Evolutionary conservation across 2,329 filamentous ascomycete genomes (phyloP), one percentile per base, ranked within the genome.

Genomic region (Didymosphaeria variabile): DNA sequence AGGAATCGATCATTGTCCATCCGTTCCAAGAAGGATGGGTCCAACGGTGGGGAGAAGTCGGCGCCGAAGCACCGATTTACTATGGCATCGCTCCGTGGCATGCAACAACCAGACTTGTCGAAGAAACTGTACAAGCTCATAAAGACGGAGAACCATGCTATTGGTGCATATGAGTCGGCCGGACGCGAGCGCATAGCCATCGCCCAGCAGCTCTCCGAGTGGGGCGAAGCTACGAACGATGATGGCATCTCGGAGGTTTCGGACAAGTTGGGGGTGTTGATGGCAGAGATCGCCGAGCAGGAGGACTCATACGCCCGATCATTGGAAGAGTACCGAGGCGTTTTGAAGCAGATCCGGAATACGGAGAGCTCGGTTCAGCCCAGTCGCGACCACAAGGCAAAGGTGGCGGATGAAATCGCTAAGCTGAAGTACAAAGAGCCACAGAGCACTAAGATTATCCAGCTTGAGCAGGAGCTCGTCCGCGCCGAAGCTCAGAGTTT

Each of bases 351-450:
- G 67, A 96, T 99, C 69, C 88, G 95, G 67, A 97, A 99, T 79
- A 97, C 93, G 15, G 95, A 99, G 83, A 90, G 91, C 81, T 96
- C 92, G 67, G 94, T 99, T 17, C 94, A 97, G 83, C 95, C 95
- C 7, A 93, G 91, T 73, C 87, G 95, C 61, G 94, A 97, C 70
- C 87, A 91, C 72, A 95, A 95, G 81, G 83, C 86, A 65, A 97
- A 96, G 81, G 90, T 98, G 65, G 86, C 90, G 60, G 94, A 98
- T 75, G 94, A 99, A 79, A 97, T 99, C 72, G 89, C 92, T 68
- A 92, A 90, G 80, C 82, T 97, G 70, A 97, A 97, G 85, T 87
- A 90, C 79, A 97, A 95, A 83, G 95, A 98, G 80, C 93, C 94
- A 7, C 88, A 91, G 75, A 96, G 90, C 74, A 85, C 91, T 32